These are phyloP conservation scores for Auxenochlorella pyrenoidosa DNA, from an alignment of 139 green algal species.

Conservation along the genomic window DNA sequence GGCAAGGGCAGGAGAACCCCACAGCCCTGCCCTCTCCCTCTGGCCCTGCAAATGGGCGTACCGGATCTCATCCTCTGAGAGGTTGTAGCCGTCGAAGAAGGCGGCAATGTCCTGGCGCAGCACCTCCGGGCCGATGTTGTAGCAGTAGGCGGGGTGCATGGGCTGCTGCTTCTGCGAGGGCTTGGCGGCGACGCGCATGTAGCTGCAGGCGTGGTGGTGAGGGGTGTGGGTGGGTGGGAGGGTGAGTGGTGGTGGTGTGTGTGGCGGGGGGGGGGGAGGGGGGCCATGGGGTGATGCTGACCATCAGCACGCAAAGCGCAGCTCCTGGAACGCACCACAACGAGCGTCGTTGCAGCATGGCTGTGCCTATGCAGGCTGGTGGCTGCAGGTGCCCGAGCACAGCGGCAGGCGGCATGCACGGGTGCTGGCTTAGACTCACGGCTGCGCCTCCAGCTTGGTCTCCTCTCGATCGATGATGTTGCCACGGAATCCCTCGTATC, in stretches of 20 bases:
- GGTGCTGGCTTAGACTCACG: too few relatives aligned
- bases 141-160: constrained; percentile 12
- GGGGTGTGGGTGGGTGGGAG: neutral
- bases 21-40: neutral
- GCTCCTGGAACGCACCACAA: neutral
- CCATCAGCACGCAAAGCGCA: neutral
- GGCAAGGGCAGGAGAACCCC: too few relatives aligned
- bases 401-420: too few relatives aligned
- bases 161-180: neutral
- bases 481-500: neutral
- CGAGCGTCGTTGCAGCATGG: too few relatives aligned
- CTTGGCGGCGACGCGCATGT: neutral
- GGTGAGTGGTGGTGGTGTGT: too few relatives aligned
- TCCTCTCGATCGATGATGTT: too few relatives aligned
- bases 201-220: neutral
- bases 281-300: too few relatives aligned
- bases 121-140: neutral
- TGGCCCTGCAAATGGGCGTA: neutral
- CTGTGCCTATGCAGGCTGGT: too few relatives aligned
- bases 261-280: too few relatives aligned
- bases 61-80: constrained; percentile 2
- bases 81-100: constrained; percentile 24
- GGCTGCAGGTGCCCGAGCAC: too few relatives aligned
- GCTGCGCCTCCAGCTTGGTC: neutral
- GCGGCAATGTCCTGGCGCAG: constrained; percentile 17